Conservation (phyloP, 2,329 filamentous ascomycete genomes). For the Cladosporium sp. region DNA sequence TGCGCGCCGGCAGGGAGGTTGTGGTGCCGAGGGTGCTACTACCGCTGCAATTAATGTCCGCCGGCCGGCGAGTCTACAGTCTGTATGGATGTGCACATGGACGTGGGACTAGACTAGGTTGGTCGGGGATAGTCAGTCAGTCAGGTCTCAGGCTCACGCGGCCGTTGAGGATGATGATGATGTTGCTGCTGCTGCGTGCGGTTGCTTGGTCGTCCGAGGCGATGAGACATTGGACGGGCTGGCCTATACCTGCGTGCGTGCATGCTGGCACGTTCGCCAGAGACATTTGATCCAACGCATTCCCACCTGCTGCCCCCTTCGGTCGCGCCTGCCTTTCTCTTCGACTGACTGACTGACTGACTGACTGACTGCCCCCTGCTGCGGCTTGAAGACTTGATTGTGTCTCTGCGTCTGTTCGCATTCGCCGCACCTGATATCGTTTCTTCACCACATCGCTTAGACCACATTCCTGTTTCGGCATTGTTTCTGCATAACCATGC, state of each 20-base stretch:
- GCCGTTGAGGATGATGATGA: constrained; percentile 12
- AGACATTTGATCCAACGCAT: neutral
- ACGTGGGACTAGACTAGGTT: neutral
- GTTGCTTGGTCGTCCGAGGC: constrained; percentile 9
- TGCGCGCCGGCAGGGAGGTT: neutral
- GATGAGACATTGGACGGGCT: constrained; percentile 13
- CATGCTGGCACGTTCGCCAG: neutral
- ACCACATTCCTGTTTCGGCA: neutral
- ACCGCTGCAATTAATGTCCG: neutral
- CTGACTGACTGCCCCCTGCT: neutral
- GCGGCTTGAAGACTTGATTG: neutral
- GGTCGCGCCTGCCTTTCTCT: neutral
- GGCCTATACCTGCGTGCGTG: neutral
- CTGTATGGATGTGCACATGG: neutral
- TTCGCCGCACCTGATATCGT: neutral
- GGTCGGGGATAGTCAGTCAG: constrained; percentile 4
- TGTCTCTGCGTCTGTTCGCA: neutral
- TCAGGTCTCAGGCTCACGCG: constrained; percentile 15
- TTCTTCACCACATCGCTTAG: neutral
- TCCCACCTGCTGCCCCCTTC: neutral
- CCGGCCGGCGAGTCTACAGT: neutral
- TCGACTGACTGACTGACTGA: neutral
- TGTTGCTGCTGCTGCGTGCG: neutral
- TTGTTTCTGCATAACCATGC: neutral
- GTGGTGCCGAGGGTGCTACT: neutral